Evolutionary conservation across 2,329 filamentous ascomycete genomes (phyloP).

Genomic region (Corynespora cassiicola): DNA sequence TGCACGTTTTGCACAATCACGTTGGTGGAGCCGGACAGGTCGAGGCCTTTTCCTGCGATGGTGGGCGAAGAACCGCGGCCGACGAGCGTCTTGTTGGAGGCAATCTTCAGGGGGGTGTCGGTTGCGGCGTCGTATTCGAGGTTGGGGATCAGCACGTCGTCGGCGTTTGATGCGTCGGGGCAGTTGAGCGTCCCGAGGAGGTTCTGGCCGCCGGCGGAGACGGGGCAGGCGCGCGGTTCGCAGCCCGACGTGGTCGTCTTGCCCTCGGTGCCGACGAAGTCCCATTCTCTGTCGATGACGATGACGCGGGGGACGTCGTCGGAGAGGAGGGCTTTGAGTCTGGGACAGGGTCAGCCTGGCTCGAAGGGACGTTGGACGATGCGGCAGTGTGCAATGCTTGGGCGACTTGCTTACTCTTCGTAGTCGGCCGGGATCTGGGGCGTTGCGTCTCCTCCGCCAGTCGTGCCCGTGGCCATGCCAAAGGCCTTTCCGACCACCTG

Average conservation of each 20-base stretch:
- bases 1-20: slow-evolving; percentile 46
- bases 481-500: slow-evolving; percentile 5
- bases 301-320: slow-evolving; percentile 41
- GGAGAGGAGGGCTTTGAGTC: slow-evolving; percentile 26
- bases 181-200: slow-evolving; percentile 66
- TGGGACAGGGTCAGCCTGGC: too few relatives aligned
- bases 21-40: slow-evolving; percentile 44
- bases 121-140: slow-evolving; percentile 35
- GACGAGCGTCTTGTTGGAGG: slow-evolving; percentile 47
- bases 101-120: slow-evolving; percentile 31
- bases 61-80: slow-evolving; percentile 44
- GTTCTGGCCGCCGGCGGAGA: slow-evolving; percentile 51
- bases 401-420: slow-evolving; percentile 19
- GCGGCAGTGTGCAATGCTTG: too few relatives aligned
- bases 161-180: slow-evolving; percentile 19
- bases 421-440: slow-evolving; percentile 9
- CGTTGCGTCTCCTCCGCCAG: slow-evolving; percentile 5
- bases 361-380: too few relatives aligned
- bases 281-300: slow-evolving; percentile 34
- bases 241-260: slow-evolving; percentile 17
- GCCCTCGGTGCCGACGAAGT: slow-evolving; percentile 25
- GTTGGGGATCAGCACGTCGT: slow-evolving; percentile 11
- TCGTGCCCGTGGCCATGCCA: slow-evolving; percentile 7
- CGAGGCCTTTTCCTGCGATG: slow-evolving; percentile 41
- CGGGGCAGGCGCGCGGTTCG: slow-evolving; percentile 53